These are phyloP conservation scores for Microbotryum scabiosae DNA, from an alignment of 1,284 basidiomycete species.

Conservation along the genomic window DNA sequence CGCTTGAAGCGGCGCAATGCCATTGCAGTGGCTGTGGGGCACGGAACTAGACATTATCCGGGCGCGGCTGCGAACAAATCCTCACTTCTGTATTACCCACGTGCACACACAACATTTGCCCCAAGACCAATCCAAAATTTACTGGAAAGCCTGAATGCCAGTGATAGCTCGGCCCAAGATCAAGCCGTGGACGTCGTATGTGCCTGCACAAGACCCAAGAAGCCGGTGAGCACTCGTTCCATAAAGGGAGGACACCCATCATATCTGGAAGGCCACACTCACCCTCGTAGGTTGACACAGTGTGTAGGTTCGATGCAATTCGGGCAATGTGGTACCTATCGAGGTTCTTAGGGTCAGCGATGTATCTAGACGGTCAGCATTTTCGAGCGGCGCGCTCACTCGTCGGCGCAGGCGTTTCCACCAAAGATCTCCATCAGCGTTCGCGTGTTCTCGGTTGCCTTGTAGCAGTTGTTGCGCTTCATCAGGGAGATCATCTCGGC, in stretches of 20 bases:
- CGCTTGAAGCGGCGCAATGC: neutral
- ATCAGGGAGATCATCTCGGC: slow-evolving; percentile 90
- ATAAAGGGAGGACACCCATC: neutral
- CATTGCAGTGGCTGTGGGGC: neutral
- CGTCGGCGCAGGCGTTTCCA: slow-evolving; percentile 81
- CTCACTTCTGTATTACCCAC: neutral
- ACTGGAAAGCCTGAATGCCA: slow-evolving; percentile 63
- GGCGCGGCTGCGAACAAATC: neutral
- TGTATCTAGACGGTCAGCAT: neutral
- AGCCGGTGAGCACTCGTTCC: slow-evolving; percentile 7
- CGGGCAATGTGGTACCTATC: slow-evolving; percentile 74
- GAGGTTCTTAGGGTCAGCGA: neutral
- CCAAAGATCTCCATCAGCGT: slow-evolving; percentile 78
- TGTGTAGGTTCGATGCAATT: slow-evolving; percentile 83
- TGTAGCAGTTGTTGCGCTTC: slow-evolving; percentile 93
- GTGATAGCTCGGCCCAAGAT: slow-evolving; percentile 88
- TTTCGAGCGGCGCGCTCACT: slow-evolving; percentile 48
- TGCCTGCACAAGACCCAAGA: slow-evolving; percentile 14
- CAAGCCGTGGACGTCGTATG: slow-evolving; percentile 46
- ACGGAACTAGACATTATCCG: neutral
- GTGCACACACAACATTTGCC: neutral
- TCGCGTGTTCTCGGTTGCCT: slow-evolving; percentile 67
- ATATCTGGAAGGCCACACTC: neutral
- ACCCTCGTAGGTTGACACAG: slow-evolving; percentile 53
- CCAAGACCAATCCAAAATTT: neutral